A percentile compares a stretch with the other conserved stretches of the same genome.
These are phyloP conservation scores for Fusarium sp. DNA, from an alignment of 2,329 filamentous ascomycete genomes.

Conservation along the genomic window DNA sequence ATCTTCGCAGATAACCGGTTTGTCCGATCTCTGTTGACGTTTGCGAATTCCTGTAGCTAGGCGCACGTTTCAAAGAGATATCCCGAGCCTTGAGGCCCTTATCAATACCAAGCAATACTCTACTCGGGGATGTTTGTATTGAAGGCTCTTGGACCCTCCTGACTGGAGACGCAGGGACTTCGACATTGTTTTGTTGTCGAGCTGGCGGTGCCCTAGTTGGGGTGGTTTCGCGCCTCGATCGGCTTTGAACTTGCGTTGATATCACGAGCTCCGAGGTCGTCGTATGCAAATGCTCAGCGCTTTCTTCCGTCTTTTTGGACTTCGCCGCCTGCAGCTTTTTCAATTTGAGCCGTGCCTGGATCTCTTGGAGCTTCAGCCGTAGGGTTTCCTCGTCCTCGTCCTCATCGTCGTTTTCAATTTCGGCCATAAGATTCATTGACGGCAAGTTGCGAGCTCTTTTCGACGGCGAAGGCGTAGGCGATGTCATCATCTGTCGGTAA, in stretches of 20 bases:
- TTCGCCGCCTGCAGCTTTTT: constrained; percentile 81
- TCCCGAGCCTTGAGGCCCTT: constrained; percentile 85
- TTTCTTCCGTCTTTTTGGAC: constrained; percentile 38
- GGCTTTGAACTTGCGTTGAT: constrained; percentile 38
- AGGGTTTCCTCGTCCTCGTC: constrained; percentile 92
- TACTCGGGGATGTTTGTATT: constrained; percentile 79
- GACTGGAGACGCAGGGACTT: constrained; percentile 83
- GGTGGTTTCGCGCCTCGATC: constrained; percentile 45
- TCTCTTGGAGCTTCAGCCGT: constrained; percentile 86
- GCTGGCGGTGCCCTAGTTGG: constrained; percentile 42
- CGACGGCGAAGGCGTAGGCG: constrained; percentile 75
- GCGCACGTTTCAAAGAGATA: constrained; percentile 83
- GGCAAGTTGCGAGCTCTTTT: constrained; percentile 43
- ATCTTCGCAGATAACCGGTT: constrained; percentile 58
- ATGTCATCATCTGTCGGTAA: constrained; percentile 75
- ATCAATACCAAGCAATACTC: constrained; percentile 87
- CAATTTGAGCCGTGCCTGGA: constrained; percentile 87
- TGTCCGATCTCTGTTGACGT: constrained; percentile 32
- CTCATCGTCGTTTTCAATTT: constrained; percentile 63
- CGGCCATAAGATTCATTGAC: constrained; percentile 50
- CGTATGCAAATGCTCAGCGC: constrained; percentile 32
- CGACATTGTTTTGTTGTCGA: constrained; percentile 60
- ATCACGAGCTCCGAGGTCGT: constrained; percentile 42
- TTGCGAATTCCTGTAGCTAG: constrained; percentile 56
- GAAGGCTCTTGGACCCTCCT: constrained; percentile 65